phyloP scores from a whole-genome alignment of 2,329 filamentous ascomycete genomes.

The Ophiostoma perfectum region DNA sequence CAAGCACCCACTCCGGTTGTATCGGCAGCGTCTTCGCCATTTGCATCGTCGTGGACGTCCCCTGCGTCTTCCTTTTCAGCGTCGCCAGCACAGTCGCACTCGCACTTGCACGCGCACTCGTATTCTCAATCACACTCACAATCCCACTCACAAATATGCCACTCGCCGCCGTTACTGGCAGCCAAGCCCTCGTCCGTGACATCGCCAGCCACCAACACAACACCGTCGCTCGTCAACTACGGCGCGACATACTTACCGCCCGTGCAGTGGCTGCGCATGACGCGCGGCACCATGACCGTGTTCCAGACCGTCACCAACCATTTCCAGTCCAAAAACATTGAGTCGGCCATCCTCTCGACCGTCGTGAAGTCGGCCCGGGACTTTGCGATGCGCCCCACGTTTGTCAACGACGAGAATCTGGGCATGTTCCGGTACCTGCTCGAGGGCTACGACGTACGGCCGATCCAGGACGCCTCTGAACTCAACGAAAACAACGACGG shows the following conservation, averaged over 20 bases:
- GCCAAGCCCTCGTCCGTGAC: neutral
- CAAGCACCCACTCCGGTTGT: neutral
- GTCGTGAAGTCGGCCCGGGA: neutral
- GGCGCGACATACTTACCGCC: conserved; percentile 29
- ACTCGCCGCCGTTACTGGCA: neutral
- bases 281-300: conserved; percentile 27
- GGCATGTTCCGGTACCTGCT: neutral
- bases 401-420: neutral
- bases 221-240: conserved; percentile 24
- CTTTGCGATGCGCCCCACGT: neutral
- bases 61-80: neutral
- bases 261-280: conserved; percentile 29
- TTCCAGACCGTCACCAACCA: conserved; percentile 18
- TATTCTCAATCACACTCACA: neutral
- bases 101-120: neutral
- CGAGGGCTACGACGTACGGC: neutral
- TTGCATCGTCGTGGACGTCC: conserved; percentile 6
- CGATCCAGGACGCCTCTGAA: neutral
- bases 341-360: neutral
- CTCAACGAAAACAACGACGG: neutral
- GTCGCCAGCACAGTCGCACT: neutral
- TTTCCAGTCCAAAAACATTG: neutral
- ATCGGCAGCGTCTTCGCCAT: neutral
- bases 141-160: neutral
- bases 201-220: neutral